Percentiles rank a stretch among this genome's conserved stretches.
Conservation (phyloP, 192 early-diverging fungal genomes). For the Thamnidium elegans region DNA sequence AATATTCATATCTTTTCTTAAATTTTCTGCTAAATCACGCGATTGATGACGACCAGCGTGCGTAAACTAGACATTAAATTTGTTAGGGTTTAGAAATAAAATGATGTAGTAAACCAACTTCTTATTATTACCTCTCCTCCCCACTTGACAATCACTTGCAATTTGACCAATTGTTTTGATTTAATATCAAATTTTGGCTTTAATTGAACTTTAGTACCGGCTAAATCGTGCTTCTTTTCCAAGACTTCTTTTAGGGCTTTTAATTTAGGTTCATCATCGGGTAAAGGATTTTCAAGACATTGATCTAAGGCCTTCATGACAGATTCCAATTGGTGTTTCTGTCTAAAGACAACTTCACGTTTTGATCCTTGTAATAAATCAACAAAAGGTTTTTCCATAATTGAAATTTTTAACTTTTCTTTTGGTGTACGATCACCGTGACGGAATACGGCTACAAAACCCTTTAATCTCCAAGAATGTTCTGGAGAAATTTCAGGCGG, state of each 20-base stretch:
- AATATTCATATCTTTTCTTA: slow-evolving; percentile 87
- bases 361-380: slow-evolving; percentile 61
- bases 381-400: slow-evolving; percentile 68
- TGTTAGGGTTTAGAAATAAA: no score
- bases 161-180: slow-evolving; percentile 52
- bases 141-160: slow-evolving; percentile 96
- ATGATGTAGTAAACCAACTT: no score
- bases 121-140: slow-evolving; percentile 69
- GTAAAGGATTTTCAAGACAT: slow-evolving; percentile 39
- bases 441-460: slow-evolving; percentile 87
- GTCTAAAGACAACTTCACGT: slow-evolving; percentile 80
- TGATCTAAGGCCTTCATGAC: slow-evolving; percentile 42
- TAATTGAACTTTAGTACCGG: slow-evolving; percentile 91
- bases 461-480: slow-evolving; percentile 90
- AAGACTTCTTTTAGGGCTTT: slow-evolving; percentile 74
- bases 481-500: slow-evolving; percentile 50
- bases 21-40: slow-evolving; percentile 87
- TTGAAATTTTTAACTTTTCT: slow-evolving; percentile 89
- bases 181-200: slow-evolving; percentile 74
- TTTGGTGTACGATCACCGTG: slow-evolving; percentile 97
- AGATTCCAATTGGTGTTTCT: slow-evolving; percentile 59
- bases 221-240: slow-evolving; percentile 72
- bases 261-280: slow-evolving; percentile 52
- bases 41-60: slow-evolving; percentile 89
- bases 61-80: slow-evolving; percentile 61